Evolutionary conservation across 805 yeast species (phyloP), one percentile per base, ranked within the genome.

Genomic region (Barnettozyma vustinii): DNA sequence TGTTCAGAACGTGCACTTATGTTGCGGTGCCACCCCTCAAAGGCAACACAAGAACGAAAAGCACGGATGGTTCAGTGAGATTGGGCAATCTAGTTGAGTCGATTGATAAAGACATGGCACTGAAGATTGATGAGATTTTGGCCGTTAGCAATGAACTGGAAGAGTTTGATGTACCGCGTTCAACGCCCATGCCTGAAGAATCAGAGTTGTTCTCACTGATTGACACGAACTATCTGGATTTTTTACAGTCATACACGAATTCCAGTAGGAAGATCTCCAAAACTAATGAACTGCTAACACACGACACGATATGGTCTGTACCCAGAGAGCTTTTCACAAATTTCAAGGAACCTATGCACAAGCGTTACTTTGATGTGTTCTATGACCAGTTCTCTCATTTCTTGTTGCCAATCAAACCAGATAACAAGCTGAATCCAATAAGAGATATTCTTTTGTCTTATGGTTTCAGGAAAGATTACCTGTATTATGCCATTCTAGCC

Each of bases 351-450:
- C 51, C 55, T 2, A 30, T 54, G 8, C 59, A 58, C 21, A 51
- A 39, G 21, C 20, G 45, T 3, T 62, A 62, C 43, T 50, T 63
- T 35, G 53, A 54, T 25, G 41, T 56, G 10, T 62, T 62, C 35
- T 58, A 55, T 39, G 46, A 50, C 5, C 57, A 56, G 21, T 57
- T 60, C 30, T 52, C 63, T 7, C 52, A 53, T 30, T 44, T 57
- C 7, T 33, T 61, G 12, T 39, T 60, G 46, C 67, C 67, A 13
- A 4, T 30, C 7, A 30, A 30, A 13, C 33, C 33, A 4, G 33
- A 12, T 13, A 9, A 15, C 33, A 12, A 30, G 16, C 33, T 30
- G 5, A 30, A 30, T 15, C 33, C 33, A 30, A 30, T 30, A 3
- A 30, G 33, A 30, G 33, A 30, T 30, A 15, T 30, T 30, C n/a